Evolutionary conservation across 2,329 filamentous ascomycete genomes (phyloP), one percentile per base, ranked within the genome.

Genomic region (Acephala macrosclerotiorum): DNA sequence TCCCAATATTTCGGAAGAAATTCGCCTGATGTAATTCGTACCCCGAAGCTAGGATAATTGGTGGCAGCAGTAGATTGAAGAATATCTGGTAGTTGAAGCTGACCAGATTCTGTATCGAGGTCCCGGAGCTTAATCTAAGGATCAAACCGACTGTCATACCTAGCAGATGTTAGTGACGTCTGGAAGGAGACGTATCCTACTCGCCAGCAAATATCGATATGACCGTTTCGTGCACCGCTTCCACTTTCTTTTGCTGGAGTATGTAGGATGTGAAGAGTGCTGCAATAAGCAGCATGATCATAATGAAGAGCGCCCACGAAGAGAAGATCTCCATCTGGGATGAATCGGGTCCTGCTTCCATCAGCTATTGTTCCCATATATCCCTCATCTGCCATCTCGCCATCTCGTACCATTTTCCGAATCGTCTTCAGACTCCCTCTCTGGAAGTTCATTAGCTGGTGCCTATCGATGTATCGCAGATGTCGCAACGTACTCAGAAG

Each of bases 61-160:
- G 96, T 42, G 96, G 96, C n/a, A 99, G 91, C 14, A 99, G 88
- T 55, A 99, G 87, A 79, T 99, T 99, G 85, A 99, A 99, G 85
- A 99, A 99, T 84, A 98, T 97, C 77, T 98, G 94, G 78, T 97
- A 97, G 82, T 98, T 92, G 84, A 99, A 99, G 79, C 91, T 97
- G 76, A 99, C 94, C 70, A 93, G 89, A 77, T 92, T 92, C 78
- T 94, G 91, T 74, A 99, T 94, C 69, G 91, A 93, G 68, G 93
- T 90, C 71, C 91, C 90, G 60, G 91, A 90, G 51, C 89, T 92
- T 69, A 97, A 82, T 75, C 96, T 88, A 65, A 99, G 89, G 66
- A 97, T 87, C 73, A 99, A 83, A 6, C 96, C 96, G 67, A 99
- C 93, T 65, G 94, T 91, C 96, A 98, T 98, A 75, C 95, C 95